Conservation (phyloP, 169 alveolate species). For the Besnoitia besnoiti region DNA sequence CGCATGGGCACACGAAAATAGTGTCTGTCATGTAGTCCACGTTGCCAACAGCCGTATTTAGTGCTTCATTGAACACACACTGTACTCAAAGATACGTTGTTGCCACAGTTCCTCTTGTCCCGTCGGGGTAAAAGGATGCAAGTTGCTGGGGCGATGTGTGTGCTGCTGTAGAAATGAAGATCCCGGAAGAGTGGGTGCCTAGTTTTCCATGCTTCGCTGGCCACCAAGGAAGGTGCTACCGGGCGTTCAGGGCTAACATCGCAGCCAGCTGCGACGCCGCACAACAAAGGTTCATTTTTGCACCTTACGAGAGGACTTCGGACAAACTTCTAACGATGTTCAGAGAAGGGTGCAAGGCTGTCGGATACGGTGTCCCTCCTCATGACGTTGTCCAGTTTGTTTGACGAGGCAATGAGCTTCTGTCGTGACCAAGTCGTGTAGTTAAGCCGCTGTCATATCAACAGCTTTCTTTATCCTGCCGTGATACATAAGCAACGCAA, state of each 20-base stretch:
- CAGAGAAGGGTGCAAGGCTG: constrained; percentile 29
- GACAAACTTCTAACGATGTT: constrained; percentile 32
- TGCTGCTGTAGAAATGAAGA: constrained; percentile 7
- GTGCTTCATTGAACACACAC: neutral
- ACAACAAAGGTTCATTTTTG: constrained; percentile 27
- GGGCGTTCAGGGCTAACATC: neutral
- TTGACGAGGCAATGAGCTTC: too few relatives aligned
- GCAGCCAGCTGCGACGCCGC: constrained; percentile 23
- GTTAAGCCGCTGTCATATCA: too few relatives aligned
- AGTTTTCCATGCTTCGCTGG: constrained; percentile 41
- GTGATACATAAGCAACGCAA: too few relatives aligned
- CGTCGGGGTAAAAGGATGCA: neutral
- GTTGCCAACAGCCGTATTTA: too few relatives aligned
- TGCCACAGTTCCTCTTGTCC: neutral
- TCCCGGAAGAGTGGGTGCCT: constrained; percentile 19
- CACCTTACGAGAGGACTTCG: constrained; percentile 28
- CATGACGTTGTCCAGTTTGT: neutral
- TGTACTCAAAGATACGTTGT: neutral
- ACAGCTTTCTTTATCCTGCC: too few relatives aligned
- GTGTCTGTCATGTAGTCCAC: too few relatives aligned
- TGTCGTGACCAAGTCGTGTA: too few relatives aligned
- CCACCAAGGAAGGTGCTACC: constrained; percentile 32
- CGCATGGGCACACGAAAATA: too few relatives aligned
- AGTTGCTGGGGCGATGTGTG: neutral
- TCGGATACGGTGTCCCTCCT: constrained; percentile 14